Evolutionary conservation across 2,329 filamentous ascomycete genomes (phyloP), one percentile per base, ranked within the genome.

Genomic region (Phialemonium atrogriseum): DNA sequence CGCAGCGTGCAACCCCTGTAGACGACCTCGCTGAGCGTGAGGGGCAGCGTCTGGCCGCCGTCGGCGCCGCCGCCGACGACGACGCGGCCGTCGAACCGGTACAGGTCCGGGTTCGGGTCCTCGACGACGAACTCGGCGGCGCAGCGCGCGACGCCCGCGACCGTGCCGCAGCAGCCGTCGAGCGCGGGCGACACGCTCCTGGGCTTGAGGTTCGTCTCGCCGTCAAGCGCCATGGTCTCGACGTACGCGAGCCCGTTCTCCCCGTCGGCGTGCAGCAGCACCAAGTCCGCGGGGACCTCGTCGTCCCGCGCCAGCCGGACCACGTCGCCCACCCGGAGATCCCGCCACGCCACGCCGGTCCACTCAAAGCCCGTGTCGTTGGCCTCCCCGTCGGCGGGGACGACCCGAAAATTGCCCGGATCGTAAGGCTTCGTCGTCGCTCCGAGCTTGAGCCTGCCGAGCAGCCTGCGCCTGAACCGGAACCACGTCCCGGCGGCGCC

Each of bases 1-100:
- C 88, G 73, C 34, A 95, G 54, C 4, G 88, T 73, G 46, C 85
- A 91, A 24, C 88, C 88, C 28, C 88, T 80, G 53, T 93, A 94
- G 5, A 94, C 65, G 32, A 95, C 77, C 45, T 94, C 84, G 35
- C 76, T 81, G 24, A 84, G 75, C 0, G 85, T 93, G 42, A 95
- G 60, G 0, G 88, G 86, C 4, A 54, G 61, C 21, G 68, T 75
- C 45, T 76, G 68, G 4, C 55, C 72, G 15, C 65, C 55, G 11
- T 81, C 58, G 0, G 67, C 69, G 3, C 84, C 70, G 32, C 72
- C 74, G 10, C 83, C 83, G 39, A 87, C 75, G 43, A 87, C n/a
- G 3, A 84, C 70, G 32, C 72, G 74, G 10, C 83, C 83, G 39
- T 87, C 75, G 43, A 87, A 88, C 35, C 71, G 77, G 60, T 86